Evolutionary conservation across 768 basidiomycete genomes (phyloP), one percentile per base, ranked within the genome.

Genomic region (Podaxis carcinomalis): DNA sequence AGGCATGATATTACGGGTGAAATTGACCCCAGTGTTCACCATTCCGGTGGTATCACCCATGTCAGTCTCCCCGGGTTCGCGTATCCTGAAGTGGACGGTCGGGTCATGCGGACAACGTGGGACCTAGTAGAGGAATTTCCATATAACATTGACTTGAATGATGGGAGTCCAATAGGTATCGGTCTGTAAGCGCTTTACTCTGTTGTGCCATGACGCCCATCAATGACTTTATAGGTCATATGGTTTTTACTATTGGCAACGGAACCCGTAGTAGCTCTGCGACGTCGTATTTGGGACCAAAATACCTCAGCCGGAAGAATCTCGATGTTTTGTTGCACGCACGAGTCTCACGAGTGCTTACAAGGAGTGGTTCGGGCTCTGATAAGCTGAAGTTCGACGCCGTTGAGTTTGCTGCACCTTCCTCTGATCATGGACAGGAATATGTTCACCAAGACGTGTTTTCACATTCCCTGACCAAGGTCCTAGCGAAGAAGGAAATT

Each of bases 21-120:
- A 63, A 75, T 68, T 49, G 65, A 75, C 60, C 75, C 79, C 1
- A 32, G 66, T 0, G 61, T 75, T 7, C 78, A 79, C 62, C 69
- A 75, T 23, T 67, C 66, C 11, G 51, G 64, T 7, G 78, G 79
- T 13, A 64, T 71, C 16, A 68, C 66, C 49, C 61, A 65, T 2
- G 72, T 74, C 47, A 74, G 69, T 53, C 62, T 78, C 5, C 67
- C 72, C 9, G 73, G 75, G n/a, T 73, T 64, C 59, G 50, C 25
- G 7, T 63, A 72, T 10, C 62, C 63, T 25, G 62, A 62, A 16
- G 70, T 76, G 23, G 75, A 77, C 62, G 40, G 49, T 14, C 63
- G 67, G 14, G 68, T 75, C 35, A 67, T 78, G 13, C 50, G 69
- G 28, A 73, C 76, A 1, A 70, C 75, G 0, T 14, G 61, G 1